Base-by-base conservation (phyloP, 768 basidiomycete genomes). In the Amanita exitialis region DNA sequence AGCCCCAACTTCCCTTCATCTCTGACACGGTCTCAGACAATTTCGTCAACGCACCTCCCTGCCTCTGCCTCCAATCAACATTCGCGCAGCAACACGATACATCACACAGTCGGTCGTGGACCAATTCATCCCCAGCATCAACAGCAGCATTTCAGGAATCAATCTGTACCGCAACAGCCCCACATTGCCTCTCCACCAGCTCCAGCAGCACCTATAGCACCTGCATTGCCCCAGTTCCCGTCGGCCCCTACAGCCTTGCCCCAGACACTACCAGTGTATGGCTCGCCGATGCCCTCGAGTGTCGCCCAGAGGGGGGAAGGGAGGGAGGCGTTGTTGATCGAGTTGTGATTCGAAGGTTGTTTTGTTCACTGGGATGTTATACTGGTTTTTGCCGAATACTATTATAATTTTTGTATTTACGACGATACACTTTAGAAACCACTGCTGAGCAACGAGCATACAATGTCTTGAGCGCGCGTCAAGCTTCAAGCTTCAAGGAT, bases 201-300 rank as follows among this genome's bases (percentile, higher is more conserved):
- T 18, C 56, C 60, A 2, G 55, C 66, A 10, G 62, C 64, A 7
- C 63, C 64, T 2, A 57, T 68, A 7, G 57, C 71, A 53, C 54
- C 63, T 34, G 53, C 65, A 49, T 58, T 86, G 5, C 78, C 84
- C 0, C 73, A 75, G 47, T 86, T 88, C 64, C 86, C 86, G 1
- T 69, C 68, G 25, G 85, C 69, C 5, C 86, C 86, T 4, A 83
- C 81, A 3, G 62, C 70, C 6, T 83, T 86, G 1, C 78, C 81
- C 59, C 47, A 69, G 15, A 42, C 57, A 4, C 79, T 75, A 61
- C 64, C 75, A 23, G 55, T 72, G 61, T 80, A 82, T 57, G 68
- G 63, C n/a, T 62, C 76, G 4, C 68, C 80, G 15, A 68, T 68
- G 42, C 72, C 78, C 3, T 62, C 68, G 35, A 74, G 68, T 5